phyloP scores from a whole-genome alignment of 805 yeast genomes.

The Tetrapisispora pingtungensis region DNA sequence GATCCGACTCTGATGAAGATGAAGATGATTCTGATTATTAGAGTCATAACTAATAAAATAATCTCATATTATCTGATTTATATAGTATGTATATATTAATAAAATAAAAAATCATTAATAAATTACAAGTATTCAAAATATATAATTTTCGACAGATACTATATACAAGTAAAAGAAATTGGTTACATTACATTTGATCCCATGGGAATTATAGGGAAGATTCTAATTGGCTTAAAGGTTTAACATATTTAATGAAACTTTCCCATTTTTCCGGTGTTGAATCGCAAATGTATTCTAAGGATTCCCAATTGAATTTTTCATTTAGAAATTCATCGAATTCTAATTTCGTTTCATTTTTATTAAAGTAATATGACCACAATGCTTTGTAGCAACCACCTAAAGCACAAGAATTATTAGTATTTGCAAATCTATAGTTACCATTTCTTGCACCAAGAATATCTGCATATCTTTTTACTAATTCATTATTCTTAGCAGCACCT shows the following conservation, averaged over 20 bases:
- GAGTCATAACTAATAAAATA: not conserved
- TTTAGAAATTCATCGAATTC: constrained; percentile 38
- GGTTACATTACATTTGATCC: not conserved
- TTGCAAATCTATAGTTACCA: constrained; percentile 58
- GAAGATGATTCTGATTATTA: constrained; percentile 31
- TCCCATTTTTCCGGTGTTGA: constrained; percentile 23
- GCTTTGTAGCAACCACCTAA: constrained; percentile 86
- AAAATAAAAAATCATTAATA: not conserved
- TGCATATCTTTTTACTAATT: constrained; percentile 61
- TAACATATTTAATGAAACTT: constrained; percentile 23
- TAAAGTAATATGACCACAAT: constrained; percentile 49
- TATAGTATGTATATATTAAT: constrained; percentile 1
- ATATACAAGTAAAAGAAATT: too few species aligned
- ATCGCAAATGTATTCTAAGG: constrained; percentile 21
- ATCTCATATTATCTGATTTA: not conserved
- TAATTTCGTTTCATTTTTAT: constrained; percentile 12
- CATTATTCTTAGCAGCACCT: constrained; percentile 66
- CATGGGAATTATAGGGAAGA: constrained; percentile 1
- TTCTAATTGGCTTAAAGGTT: constrained; percentile 26
- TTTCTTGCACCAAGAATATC: constrained; percentile 49
- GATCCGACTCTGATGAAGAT: constrained; percentile 75
- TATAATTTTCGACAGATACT: too few species aligned
- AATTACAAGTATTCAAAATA: not conserved
- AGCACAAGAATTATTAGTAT: constrained; percentile 84
- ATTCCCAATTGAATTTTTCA: constrained; percentile 40